Percentiles rank a stretch among this genome's conserved stretches.
phyloP scores from a whole-genome alignment of 2,329 filamentous ascomycete genomes.

The Scytalidium sp. region DNA sequence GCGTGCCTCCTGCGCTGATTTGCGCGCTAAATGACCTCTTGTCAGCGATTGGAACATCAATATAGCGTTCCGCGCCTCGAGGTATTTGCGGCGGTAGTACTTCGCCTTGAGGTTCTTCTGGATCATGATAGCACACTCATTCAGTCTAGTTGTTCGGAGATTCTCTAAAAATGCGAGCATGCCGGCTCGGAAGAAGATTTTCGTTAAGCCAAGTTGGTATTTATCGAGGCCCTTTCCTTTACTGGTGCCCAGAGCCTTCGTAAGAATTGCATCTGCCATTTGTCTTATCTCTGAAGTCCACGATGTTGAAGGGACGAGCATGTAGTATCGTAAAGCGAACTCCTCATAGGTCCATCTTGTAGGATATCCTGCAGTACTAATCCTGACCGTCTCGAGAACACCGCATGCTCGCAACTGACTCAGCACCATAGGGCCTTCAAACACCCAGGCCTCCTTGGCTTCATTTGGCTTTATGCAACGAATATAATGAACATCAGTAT shows the following conservation, averaged over 20 bases:
- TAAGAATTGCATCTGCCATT: conserved; percentile 91
- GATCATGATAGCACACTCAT: conserved; percentile 94
- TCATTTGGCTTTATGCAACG: conserved; percentile 99
- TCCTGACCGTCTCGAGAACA: conserved; percentile 97
- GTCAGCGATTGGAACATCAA: conserved; percentile 75
- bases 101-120: conserved; percentile 97
- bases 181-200: conserved; percentile 98
- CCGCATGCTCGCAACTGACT: conserved; percentile 96
- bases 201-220: conserved; percentile 95
- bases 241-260: conserved; percentile 78
- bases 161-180: conserved; percentile 99
- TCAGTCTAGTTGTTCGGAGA: conserved; percentile 82
- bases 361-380: conserved; percentile 95
- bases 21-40: conserved; percentile 75
- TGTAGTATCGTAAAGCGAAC: conserved; percentile 96
- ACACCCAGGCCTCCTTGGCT: conserved; percentile 94
- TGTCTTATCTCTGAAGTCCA: conserved; percentile 94
- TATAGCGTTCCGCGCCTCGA: conserved; percentile 81
- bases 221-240: conserved; percentile 78
- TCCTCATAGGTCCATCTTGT: conserved; percentile 99
- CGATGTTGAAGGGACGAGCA: conserved; percentile 83
- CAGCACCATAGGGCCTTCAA: conserved; percentile 97
- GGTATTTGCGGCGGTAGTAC: conserved; percentile 88
- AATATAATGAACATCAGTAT: conserved; percentile 98
- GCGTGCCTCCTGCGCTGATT: conserved; percentile 74